These are phyloP conservation scores for Xylariaceae sp. DNA, from an alignment of 2,329 filamentous ascomycete genomes.

Conservation along the genomic window DNA sequence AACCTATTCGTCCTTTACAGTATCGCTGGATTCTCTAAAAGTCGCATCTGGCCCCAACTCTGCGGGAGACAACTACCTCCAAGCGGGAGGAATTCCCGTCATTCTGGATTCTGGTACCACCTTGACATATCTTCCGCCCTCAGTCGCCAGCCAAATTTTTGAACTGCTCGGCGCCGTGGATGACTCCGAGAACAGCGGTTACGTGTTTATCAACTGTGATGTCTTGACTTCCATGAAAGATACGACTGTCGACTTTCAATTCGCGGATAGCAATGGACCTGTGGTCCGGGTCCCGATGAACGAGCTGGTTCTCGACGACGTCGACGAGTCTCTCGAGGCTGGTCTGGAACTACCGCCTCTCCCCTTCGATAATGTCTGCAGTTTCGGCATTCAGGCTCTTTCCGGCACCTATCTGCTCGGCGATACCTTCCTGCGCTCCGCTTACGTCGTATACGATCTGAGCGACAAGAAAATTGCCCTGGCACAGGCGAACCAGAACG, in stretches of 20 bases:
- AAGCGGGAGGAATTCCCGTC: constrained; percentile 41
- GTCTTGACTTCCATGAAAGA: constrained; percentile 33
- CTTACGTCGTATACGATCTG: constrained; percentile 55
- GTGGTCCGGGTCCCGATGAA: constrained; percentile 34
- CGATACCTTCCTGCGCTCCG: constrained; percentile 45
- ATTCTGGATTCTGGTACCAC: constrained; percentile 67
- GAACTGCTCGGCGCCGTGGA: constrained; percentile 38
- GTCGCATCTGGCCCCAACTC: constrained; percentile 36
- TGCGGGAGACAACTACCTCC: constrained; percentile 29
- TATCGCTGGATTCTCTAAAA: constrained; percentile 36
- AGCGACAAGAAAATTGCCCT: constrained; percentile 48
- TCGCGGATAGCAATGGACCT: constrained; percentile 37
- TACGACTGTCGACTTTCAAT: constrained; percentile 39
- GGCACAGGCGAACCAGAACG: constrained; percentile 50
- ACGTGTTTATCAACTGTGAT: constrained; percentile 40
- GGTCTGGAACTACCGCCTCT: constrained; percentile 28
- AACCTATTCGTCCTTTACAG: constrained; percentile 39
- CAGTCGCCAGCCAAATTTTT: constrained; percentile 41
- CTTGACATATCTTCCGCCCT: constrained; percentile 58
- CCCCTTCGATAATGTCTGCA: constrained; percentile 44
- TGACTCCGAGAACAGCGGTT: constrained; percentile 34
- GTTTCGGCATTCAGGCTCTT: constrained; percentile 50
- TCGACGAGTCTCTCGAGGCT: constrained; percentile 26
- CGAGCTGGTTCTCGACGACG: constrained; percentile 40
- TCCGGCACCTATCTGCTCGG: constrained; percentile 42